Base-by-base conservation (phyloP, 1,139 yeast species). In the Blastobotrys aristatus region DNA sequence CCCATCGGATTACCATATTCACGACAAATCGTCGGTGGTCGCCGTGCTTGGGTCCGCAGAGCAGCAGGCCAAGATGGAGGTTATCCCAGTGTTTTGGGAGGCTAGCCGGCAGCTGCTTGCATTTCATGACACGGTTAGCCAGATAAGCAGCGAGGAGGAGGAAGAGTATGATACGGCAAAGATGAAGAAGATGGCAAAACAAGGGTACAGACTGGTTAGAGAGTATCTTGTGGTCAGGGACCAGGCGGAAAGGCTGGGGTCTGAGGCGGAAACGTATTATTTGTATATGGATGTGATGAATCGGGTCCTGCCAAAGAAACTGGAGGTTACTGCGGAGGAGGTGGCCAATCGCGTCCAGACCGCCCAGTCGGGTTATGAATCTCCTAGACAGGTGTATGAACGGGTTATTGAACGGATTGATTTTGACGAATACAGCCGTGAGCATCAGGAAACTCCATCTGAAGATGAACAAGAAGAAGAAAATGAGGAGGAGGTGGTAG, bases 161-260 rank as follows among this genome's bases (percentile, higher is more conserved):
- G n/a, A n/a, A n/a, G n/a, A n/a, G n/a, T n/a, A n/a, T n/a, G n/a
- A n/a, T n/a, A n/a, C n/a, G n/a, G n/a, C n/a, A n/a, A n/a, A n/a
- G n/a, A n/a, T 24, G 8, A 5, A 10, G 27, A 24, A 24, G 27
- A 10, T 24, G 17, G 14, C 14, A n/a, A 16, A 33, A 14, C 8
- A 10, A 8, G 37, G 37, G 22, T 33, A 14, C 14, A 33, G 16
- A 13, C 21, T 33, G 22, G 4, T 33, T 16, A 5, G 16, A 16
- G 24, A 18, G 3, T 33, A 16, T 18, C 4, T 24, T 3, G 17
- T 11, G 18, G 21, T 16, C 13, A 33, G 21, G 21, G 13, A 7
- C n/a, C 18, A 14, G 35, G 11, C 13, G 22, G 22, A 18, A 14
- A 21, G 71, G 71, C 52, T 74, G 77, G 43, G 24, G 16, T 4